Conservation (phyloP, 371 early-diverging fungal species). For the Saksenaea vasiformis region DNA sequence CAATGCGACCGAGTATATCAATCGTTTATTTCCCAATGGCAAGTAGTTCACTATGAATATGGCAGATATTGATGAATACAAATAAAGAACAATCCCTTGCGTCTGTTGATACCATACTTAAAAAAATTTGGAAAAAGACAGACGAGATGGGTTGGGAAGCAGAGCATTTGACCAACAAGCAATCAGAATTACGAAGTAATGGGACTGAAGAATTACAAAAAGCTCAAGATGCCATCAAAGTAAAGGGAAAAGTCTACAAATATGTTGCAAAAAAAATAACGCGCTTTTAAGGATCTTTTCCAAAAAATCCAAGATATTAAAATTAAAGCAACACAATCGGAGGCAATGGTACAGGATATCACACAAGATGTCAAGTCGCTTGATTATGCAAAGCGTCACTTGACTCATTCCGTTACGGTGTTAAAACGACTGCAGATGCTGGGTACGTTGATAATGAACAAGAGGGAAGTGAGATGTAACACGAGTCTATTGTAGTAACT, state of each 20-base stretch:
- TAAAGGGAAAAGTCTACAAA: constrained; percentile 17
- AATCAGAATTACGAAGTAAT: constrained; percentile 59
- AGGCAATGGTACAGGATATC: constrained; percentile 89
- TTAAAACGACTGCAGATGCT: constrained; percentile 89
- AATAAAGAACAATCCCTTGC: constrained; percentile 70
- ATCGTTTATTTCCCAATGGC: constrained; percentile 83
- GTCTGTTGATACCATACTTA: constrained; percentile 65
- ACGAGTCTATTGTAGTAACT: constrained; percentile 45
- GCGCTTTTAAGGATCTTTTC: constrained; percentile 63
- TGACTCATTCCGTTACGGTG: constrained; percentile 80
- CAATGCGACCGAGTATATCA: constrained; percentile 74
- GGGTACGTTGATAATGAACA: constrained; percentile 36
- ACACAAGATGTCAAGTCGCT: constrained; percentile 94
- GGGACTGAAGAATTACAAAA: constrained; percentile 59
- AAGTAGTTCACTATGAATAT: constrained; percentile 7
- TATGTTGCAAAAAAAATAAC: not conserved
- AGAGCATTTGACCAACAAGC: constrained; percentile 68
- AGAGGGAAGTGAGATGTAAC: not conserved
- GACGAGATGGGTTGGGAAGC: constrained; percentile 64
- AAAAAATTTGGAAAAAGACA: constrained; percentile 63
- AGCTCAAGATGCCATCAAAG: constrained; percentile 73
- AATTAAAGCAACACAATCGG: constrained; percentile 81
- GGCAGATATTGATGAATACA: not conserved
- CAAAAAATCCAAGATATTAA: constrained; percentile 82
- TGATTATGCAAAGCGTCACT: constrained; percentile 91